A percentile compares a stretch with the other conserved stretches of the same genome.
phyloP scores from a whole-genome alignment of 106 monocot species.

The Dendrobium nobile region DNA sequence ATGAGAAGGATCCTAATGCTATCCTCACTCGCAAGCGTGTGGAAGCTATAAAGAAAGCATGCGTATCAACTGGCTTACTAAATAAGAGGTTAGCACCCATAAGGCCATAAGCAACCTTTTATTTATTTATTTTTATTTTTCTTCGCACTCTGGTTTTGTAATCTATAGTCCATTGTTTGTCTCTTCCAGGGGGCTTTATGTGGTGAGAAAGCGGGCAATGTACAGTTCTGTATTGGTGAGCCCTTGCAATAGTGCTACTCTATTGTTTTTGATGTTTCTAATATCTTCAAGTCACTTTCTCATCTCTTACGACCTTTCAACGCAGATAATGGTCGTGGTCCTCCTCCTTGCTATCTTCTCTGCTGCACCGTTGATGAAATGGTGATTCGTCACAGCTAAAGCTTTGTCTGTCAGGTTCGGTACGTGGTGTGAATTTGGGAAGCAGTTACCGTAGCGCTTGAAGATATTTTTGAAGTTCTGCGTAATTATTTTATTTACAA shows the following conservation, averaged over 20 bases:
- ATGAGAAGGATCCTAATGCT: constrained; percentile 75
- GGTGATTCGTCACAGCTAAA: neutral
- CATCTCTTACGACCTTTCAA: neutral
- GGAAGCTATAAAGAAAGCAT: constrained; percentile 69
- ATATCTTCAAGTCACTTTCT: neutral
- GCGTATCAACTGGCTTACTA: constrained; percentile 50
- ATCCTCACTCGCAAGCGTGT: constrained; percentile 43
- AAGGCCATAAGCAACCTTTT: neutral
- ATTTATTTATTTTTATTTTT: neutral
- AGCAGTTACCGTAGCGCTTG: no score
- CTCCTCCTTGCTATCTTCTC: constrained; percentile 30
- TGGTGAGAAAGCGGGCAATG: constrained; percentile 18
- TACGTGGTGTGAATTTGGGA: no score
- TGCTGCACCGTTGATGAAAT: constrained; percentile 15
- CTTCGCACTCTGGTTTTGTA: neutral
- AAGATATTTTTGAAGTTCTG: no score
- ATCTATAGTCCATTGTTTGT: neutral
- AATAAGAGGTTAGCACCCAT: constrained; percentile 42
- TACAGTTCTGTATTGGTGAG: constrained; percentile 34
- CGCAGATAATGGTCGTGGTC: constrained; percentile 33
- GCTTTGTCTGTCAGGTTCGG: no score
- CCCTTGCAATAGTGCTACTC: neutral
- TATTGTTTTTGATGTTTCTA: neutral
- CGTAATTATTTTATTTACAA: no score
- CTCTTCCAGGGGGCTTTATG: constrained; percentile 12